Evolutionary conservation across 2,329 filamentous ascomycete genomes (phyloP).

Genomic region (Orbilia ellipsospora): DNA sequence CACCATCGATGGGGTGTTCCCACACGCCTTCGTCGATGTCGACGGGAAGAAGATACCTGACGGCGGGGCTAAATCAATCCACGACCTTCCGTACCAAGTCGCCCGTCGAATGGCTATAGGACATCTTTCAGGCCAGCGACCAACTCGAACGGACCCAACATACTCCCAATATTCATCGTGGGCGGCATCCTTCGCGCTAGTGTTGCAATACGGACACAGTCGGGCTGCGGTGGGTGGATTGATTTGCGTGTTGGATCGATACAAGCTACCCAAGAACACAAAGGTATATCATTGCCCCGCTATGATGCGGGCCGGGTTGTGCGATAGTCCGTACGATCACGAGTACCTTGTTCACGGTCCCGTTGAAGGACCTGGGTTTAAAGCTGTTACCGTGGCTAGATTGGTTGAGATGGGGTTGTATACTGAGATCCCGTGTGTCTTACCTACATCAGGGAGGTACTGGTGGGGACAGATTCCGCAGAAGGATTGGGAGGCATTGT

Average conservation of each 20-base stretch:
- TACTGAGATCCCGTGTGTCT: conserved; percentile 36
- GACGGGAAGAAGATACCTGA: conserved; percentile 22
- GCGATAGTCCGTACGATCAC: conserved; percentile 47
- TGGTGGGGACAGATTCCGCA: conserved; percentile 45
- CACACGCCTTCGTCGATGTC: conserved; percentile 49
- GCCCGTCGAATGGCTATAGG: conserved; percentile 42
- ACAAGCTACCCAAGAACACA: conserved; percentile 43
- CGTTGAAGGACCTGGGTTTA: conserved; percentile 41
- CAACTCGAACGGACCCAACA: conserved; percentile 21
- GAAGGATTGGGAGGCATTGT: conserved; percentile 37
- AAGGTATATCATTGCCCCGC: conserved; percentile 47
- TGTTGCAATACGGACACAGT: conserved; percentile 44
- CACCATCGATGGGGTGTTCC: conserved; percentile 40
- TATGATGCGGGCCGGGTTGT: conserved; percentile 44
- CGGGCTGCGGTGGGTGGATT: conserved; percentile 23
- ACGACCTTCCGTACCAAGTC: conserved; percentile 29
- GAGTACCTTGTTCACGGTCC: conserved; percentile 52
- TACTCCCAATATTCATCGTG: conserved; percentile 52
- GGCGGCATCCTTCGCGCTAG: conserved; percentile 40
- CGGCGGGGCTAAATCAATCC: conserved; percentile 43
- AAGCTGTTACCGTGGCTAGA: conserved; percentile 44
- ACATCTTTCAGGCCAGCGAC: conserved; percentile 42
- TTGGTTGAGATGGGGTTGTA: conserved; percentile 41
- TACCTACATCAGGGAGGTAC: conserved; percentile 28
- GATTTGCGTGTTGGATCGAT: conserved; percentile 48